These are phyloP conservation scores for Diversispora eburnea DNA, from an alignment of 192 early-diverging fungal genomes.

Conservation along the genomic window DNA sequence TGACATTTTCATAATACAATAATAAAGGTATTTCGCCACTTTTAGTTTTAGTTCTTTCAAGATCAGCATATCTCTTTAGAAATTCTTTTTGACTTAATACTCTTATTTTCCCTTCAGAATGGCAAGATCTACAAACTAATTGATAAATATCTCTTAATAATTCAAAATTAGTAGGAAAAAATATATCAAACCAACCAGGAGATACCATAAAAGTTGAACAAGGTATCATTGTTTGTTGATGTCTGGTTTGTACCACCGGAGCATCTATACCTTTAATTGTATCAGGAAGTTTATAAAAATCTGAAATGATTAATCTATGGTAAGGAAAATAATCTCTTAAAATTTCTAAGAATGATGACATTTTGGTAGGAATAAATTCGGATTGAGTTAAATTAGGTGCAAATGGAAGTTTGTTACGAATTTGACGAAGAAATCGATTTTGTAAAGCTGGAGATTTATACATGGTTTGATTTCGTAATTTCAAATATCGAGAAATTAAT, in stretches of 20 bases:
- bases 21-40: slow-evolving; percentile 95
- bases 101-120: slow-evolving; percentile 43
- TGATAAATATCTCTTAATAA: slow-evolving; percentile 75
- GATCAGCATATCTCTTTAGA: slow-evolving; percentile 69
- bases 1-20: slow-evolving; percentile 90
- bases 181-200: slow-evolving; percentile 98
- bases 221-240: slow-evolving; percentile 85
- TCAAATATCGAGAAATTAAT: slow-evolving; percentile 69
- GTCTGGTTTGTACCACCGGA: slow-evolving; percentile 95
- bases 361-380: slow-evolving; percentile 91
- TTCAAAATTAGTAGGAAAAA: slow-evolving; percentile 98
- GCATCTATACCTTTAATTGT: slow-evolving; percentile 75
- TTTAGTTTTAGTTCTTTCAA: slow-evolving; percentile 69
- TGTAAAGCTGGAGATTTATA: slow-evolving; percentile 66
- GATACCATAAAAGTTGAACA: slow-evolving; percentile 95
- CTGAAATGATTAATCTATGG: slow-evolving; percentile 82
- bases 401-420: slow-evolving; percentile 70
- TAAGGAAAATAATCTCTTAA: slow-evolving; percentile 80
- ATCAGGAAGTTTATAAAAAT: slow-evolving; percentile 85
- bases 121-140: slow-evolving; percentile 49
- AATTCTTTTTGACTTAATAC: slow-evolving; percentile 79
- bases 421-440: slow-evolving; percentile 42
- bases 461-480: slow-evolving; percentile 50
- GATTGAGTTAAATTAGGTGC: slow-evolving; percentile 78
- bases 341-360: slow-evolving; percentile 67